Conservation (phyloP, 352 stramenopile genomes). For the Albugo laibachii region DNA sequence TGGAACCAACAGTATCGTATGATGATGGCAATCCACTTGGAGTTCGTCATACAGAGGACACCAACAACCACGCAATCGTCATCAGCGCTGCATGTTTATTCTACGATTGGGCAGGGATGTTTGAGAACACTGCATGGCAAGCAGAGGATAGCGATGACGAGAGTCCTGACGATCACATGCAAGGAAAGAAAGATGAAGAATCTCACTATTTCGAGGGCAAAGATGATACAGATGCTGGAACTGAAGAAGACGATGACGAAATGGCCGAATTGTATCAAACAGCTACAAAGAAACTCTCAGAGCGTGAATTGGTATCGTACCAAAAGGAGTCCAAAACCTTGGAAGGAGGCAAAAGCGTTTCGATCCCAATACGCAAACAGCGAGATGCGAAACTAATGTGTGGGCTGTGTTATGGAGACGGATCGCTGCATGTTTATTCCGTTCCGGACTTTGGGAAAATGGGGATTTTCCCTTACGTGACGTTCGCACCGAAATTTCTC, state of each 20-base stretch:
- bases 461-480: constrained; percentile 62
- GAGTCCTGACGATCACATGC: too few species aligned
- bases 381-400: constrained; percentile 61
- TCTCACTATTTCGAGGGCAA: constrained; percentile 1
- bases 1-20: constrained; percentile 50
- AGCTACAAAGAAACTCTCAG: background rate
- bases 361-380: constrained; percentile 24
- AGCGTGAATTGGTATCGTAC: too few species aligned
- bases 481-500: constrained; percentile 53
- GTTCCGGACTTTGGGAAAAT: constrained; percentile 68
- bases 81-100: constrained; percentile 65
- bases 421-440: constrained; percentile 64
- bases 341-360: constrained; percentile 17
- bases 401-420: constrained; percentile 59
- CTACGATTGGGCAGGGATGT: constrained; percentile 72
- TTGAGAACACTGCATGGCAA: constrained; percentile 32
- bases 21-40: constrained; percentile 13
- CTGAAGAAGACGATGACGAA: constrained; percentile 34
- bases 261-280: constrained; percentile 51
- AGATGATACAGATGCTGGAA: constrained; percentile 3
- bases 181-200: constrained; percentile 4
- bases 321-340: too few species aligned
- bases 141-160: constrained; percentile 23
- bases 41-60: too few species aligned
- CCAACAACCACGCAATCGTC: too few species aligned